phyloP scores from a whole-genome alignment of 2,329 filamentous ascomycete genomes.

The Huntiella omanensis region DNA sequence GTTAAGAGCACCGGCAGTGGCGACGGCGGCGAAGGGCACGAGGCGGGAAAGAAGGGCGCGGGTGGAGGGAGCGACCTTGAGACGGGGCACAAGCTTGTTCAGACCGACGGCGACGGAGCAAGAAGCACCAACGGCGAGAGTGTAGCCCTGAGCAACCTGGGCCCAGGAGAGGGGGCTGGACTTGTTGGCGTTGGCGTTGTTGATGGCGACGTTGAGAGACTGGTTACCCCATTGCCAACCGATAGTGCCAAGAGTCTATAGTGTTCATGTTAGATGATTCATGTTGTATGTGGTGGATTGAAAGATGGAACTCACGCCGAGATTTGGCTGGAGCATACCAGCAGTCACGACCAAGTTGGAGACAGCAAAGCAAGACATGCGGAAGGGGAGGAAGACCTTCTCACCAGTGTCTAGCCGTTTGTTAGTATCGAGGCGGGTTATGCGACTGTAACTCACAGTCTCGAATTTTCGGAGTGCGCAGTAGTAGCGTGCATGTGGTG shows the following conservation, averaged over 20 bases:
- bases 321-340: slow-evolving; percentile 86
- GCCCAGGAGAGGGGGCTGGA: slow-evolving; percentile 69
- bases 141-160: slow-evolving; percentile 75
- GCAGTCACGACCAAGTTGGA: slow-evolving; percentile 89
- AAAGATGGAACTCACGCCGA: slow-evolving; percentile 34
- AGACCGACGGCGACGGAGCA: slow-evolving; percentile 87
- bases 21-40: slow-evolving; percentile 90
- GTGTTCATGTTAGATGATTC: slow-evolving; percentile 8
- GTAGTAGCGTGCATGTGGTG: neutral
- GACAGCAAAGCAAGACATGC: slow-evolving; percentile 90
- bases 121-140: slow-evolving; percentile 76
- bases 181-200: slow-evolving; percentile 96
- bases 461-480: neutral
- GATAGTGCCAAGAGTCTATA: slow-evolving; percentile 60
- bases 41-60: slow-evolving; percentile 64
- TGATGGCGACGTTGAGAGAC: slow-evolving; percentile 94
- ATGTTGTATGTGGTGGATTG: neutral
- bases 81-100: slow-evolving; percentile 70
- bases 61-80: slow-evolving; percentile 62
- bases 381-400: slow-evolving; percentile 82
- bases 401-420: slow-evolving; percentile 58
- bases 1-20: slow-evolving; percentile 76
- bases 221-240: slow-evolving; percentile 95
- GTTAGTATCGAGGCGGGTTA: neutral
- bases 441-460: too few relatives aligned